These are phyloP conservation scores for Reutealis trisperma DNA, from an alignment of 345 rosid genomes.

Conservation along the genomic window DNA sequence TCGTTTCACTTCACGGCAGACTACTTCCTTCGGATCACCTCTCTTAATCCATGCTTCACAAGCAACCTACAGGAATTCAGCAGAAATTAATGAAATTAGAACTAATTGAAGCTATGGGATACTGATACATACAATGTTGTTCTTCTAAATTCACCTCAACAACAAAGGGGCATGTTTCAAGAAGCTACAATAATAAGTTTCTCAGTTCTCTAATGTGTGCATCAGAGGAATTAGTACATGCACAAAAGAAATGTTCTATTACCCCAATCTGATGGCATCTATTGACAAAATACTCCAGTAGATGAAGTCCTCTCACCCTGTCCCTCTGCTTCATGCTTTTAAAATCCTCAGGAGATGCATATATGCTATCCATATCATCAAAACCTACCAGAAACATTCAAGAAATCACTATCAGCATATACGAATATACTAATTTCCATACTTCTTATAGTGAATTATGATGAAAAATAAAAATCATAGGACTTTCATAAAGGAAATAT, in stretches of 20 bases:
- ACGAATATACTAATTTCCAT: too few species aligned
- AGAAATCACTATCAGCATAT: not conserved
- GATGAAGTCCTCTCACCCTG: conserved; percentile 69
- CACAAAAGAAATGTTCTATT: conserved; percentile 17
- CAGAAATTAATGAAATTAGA: not conserved
- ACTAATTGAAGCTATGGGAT: not conserved
- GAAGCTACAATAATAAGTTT: not conserved
- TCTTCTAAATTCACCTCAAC: not conserved
- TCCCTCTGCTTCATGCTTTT: conserved; percentile 54
- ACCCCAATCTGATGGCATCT: conserved; percentile 86
- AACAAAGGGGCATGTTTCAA: too few species aligned
- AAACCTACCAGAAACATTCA: conserved; percentile 50
- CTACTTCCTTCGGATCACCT: conserved; percentile 85
- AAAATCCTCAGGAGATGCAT: conserved; percentile 89
- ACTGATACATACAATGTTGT: not conserved
- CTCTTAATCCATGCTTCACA: conserved; percentile 91
- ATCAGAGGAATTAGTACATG: not conserved
- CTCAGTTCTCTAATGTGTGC: not conserved
- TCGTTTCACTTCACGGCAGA: conserved; percentile 84
- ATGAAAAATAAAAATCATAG: not conserved
- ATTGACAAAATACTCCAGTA: conserved; percentile 83
- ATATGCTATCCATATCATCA: conserved; percentile 80
- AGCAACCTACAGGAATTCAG: conserved; percentile 49
- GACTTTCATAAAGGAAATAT: not conserved
- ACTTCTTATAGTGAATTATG: not conserved